Evolutionary conservation across 768 basidiomycete species (phyloP).

Genomic region (Neoboletus magnificus): DNA sequence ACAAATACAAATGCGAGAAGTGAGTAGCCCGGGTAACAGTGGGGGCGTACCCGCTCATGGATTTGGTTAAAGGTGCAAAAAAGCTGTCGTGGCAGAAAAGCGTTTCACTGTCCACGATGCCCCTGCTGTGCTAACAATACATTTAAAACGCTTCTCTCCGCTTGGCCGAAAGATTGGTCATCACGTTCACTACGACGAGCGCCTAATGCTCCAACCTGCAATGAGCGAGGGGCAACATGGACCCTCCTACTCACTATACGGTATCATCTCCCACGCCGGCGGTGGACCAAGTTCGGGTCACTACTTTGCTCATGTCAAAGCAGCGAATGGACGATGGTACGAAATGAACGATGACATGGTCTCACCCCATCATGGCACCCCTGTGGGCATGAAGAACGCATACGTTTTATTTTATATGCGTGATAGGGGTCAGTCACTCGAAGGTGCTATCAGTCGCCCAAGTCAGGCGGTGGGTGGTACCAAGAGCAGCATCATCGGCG

Average conservation of each 20-base stretch:
- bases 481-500: conserved; percentile 43
- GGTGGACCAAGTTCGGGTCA: conserved; percentile 93
- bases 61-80: conserved; percentile 70
- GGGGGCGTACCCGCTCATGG: conserved; percentile 3
- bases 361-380: conserved; percentile 38
- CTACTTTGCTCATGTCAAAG: conserved; percentile 84
- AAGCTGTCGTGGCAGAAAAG: conserved; percentile 86
- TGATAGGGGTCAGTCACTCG: conserved; percentile 70
- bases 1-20: conserved; percentile 99
- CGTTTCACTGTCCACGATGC: conserved; percentile 85
- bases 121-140: conserved; percentile 84
- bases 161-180: conserved; percentile 84
- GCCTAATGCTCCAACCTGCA: conserved; percentile 63
- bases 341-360: conserved; percentile 94
- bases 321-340: conserved; percentile 69
- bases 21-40: conserved; percentile 40
- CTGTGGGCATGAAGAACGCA: conserved; percentile 71
- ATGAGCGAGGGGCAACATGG: conserved; percentile 83
- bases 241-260: conserved; percentile 83
- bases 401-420: conserved; percentile 93
- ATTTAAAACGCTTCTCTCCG: conserved; percentile 93
- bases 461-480: conserved; percentile 16
- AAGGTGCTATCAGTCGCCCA: conserved; percentile 49
- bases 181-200: conserved; percentile 73
- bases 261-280: conserved; percentile 91